Evolutionary conservation across 352 stramenopile species (phyloP).

Genomic region (Plasmopara muralis): DNA sequence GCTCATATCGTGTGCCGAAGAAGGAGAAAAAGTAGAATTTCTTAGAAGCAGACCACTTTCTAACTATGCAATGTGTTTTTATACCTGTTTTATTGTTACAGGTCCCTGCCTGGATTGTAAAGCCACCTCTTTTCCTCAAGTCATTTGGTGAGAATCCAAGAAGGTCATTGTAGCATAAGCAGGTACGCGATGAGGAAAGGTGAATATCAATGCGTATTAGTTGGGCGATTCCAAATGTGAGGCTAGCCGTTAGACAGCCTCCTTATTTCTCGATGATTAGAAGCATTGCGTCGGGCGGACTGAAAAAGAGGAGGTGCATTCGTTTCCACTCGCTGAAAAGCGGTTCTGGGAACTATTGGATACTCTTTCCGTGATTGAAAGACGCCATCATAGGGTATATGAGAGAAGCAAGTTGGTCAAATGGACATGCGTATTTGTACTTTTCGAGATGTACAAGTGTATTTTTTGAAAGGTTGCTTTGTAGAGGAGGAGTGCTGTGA

Average conservation of each 20-base stretch:
- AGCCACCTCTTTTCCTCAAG: constrained; percentile 4
- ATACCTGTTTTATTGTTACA: constrained; percentile 26
- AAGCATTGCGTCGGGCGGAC: constrained; percentile 81
- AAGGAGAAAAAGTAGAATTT: constrained; percentile 87
- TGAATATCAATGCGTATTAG: constrained; percentile 22
- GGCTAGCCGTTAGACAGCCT: constrained; percentile 14
- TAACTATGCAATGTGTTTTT: constrained; percentile 38
- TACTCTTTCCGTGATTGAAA: constrained; percentile 63
- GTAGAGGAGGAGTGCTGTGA: constrained; percentile 25
- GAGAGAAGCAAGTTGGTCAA: constrained; percentile 45
- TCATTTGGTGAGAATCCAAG: background rate
- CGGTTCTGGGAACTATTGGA: constrained; percentile 27
- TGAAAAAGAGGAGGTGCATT: constrained; percentile 52
- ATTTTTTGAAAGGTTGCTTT: background rate
- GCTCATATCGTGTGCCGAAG: constrained; percentile 92
- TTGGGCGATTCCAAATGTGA: constrained; percentile 23
- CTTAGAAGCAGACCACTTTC: constrained; percentile 18
- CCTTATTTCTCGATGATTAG: constrained; percentile 73
- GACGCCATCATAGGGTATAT: constrained; percentile 54
- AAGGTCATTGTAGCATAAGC: constrained; percentile 7
- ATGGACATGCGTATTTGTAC: constrained; percentile 11
- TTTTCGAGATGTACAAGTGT: background rate
- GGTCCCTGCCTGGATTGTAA: constrained; percentile 29
- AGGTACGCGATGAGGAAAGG: constrained; percentile 6
- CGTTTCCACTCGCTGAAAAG: constrained; percentile 63